Evolutionary conservation across 192 early-diverging fungal genomes (phyloP).

Genomic region (Linderina pennispora): DNA sequence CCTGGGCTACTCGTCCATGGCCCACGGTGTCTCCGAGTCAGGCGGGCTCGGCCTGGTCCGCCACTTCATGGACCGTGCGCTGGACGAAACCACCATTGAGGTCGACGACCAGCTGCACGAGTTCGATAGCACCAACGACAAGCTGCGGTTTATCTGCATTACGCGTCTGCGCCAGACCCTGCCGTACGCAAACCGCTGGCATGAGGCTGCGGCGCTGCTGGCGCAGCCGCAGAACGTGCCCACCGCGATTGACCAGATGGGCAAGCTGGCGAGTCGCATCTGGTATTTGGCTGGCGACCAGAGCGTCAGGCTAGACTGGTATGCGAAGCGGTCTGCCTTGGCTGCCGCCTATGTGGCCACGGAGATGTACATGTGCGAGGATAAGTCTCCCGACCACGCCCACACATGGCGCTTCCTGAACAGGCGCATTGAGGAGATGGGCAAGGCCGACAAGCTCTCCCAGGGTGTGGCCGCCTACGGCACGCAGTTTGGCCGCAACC

Average conservation of each 20-base stretch:
- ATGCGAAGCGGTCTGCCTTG: conserved; percentile 72
- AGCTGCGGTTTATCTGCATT: conserved; percentile 55
- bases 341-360: conserved; percentile 81
- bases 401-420: conserved; percentile 79
- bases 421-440: conserved; percentile 66
- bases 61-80: conserved; percentile 65
- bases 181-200: conserved; percentile 72
- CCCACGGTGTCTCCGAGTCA: conserved; percentile 60
- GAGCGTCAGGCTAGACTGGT: conserved; percentile 81
- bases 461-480: conserved; percentile 6
- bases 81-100: conserved; percentile 52
- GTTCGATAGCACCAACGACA: conserved; percentile 42
- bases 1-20: conserved; percentile 64
- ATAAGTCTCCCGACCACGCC: conserved; percentile 63
- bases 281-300: conserved; percentile 84
- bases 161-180: conserved; percentile 63
- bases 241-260: conserved; percentile 61
- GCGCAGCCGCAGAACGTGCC: conserved; percentile 73
- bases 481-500: conserved; percentile 37
- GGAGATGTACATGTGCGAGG: conserved; percentile 91
- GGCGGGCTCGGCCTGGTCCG: conserved; percentile 67
- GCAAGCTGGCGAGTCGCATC: conserved; percentile 72
- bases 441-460: conserved; percentile 48
- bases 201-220: conserved; percentile 68
- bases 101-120: conserved; percentile 54